Evolutionary conservation across 2,329 filamentous ascomycete genomes (phyloP), one percentile per base, ranked within the genome.

Genomic region (Trichophyton equinum): DNA sequence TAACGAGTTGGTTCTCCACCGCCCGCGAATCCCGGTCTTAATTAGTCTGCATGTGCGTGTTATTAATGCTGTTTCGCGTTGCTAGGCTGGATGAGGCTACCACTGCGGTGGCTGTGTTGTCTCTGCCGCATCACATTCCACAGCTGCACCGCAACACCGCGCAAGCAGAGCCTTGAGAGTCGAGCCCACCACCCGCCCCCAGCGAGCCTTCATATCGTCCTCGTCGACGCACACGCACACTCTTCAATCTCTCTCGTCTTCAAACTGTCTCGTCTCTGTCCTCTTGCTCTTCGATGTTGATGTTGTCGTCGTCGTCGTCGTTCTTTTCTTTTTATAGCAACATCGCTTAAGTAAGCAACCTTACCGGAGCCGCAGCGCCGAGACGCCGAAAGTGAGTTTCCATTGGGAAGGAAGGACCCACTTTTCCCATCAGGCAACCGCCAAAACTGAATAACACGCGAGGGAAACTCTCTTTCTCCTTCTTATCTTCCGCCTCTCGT

Each of bases 341-440:
- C 18, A 22, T 51, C 20, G 11, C n/a, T 18, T 27, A 30, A 27
- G 4, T 47, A 47, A 47, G 44, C 20, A 44, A 44, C 40, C 46
- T 18, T 38, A 20, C 46, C 49, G 49, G 49, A 53, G 49, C 27
- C 49, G 22, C 49, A 33, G 22, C 49, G 49, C 49, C 49, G 49
- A 53, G 49, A 15, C 49, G 8, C 49, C 49, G 49, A 53, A 53
- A n/a, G n/a, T 3, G 20, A 47, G 9, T 18, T 44, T 44, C 18
- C 18, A 18, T 18, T 4, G 9, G 44, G 9, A 20, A 47, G 42
- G 42, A n/a, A 22, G n/a, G 49, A 33, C 49, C 49, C 49, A 53
- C 49, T 53, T 33, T 53, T 53, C 49, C 46, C 13, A 47, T 40
- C 20, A 57, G 55, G 55, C 55, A 57, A 57, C 55, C 55, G 38